Percentiles rank a stretch among this genome's conserved stretches.
Evolutionary conservation across 1,284 basidiomycete species (phyloP).

Genomic region (Gymnopus androsaceus): DNA sequence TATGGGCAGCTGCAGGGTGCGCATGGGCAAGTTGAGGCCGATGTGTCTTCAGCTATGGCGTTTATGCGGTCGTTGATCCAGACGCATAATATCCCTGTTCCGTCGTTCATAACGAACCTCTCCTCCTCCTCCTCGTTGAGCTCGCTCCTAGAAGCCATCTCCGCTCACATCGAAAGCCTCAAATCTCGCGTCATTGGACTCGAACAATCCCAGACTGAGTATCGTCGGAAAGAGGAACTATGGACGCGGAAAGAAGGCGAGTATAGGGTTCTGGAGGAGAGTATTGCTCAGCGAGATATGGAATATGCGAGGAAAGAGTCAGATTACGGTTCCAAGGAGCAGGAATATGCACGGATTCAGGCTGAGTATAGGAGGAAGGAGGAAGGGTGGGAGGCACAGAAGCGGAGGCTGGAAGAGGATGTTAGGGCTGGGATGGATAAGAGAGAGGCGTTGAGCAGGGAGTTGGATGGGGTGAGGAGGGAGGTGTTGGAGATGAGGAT

Average conservation of each 20-base stretch:
- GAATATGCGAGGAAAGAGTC: slow-evolving; percentile 47
- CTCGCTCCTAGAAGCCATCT: too few relatives aligned
- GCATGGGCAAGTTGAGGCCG: too few relatives aligned
- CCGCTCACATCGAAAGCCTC: too few relatives aligned
- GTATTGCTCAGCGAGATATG: slow-evolving; percentile 51
- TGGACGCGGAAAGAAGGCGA: slow-evolving; percentile 52
- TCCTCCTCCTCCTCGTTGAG: too few relatives aligned
- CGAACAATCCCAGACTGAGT: background rate
- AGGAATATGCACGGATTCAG: slow-evolving; percentile 15
- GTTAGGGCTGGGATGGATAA: slow-evolving; percentile 46
- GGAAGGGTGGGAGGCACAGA: slow-evolving; percentile 45
- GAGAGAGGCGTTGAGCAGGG: slow-evolving; percentile 47
- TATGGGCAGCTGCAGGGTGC: slow-evolving; percentile 40
- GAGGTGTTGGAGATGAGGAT: slow-evolving; percentile 47
- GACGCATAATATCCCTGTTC: too few relatives aligned
- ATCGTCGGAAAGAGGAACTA: background rate
- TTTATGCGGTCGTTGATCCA: too few relatives aligned
- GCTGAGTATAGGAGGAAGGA: slow-evolving; percentile 31
- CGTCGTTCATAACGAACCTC: too few relatives aligned
- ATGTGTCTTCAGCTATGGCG: too few relatives aligned
- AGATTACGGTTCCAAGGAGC: slow-evolving; percentile 41
- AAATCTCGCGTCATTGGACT: background rate
- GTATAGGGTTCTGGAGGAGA: slow-evolving; percentile 44
- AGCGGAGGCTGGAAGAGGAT: slow-evolving; percentile 54
- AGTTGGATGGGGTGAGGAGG: slow-evolving; percentile 56